Evolutionary conservation across 1,139 yeast genomes (phyloP).

Genomic region (Blastobotrys proliferans): DNA sequence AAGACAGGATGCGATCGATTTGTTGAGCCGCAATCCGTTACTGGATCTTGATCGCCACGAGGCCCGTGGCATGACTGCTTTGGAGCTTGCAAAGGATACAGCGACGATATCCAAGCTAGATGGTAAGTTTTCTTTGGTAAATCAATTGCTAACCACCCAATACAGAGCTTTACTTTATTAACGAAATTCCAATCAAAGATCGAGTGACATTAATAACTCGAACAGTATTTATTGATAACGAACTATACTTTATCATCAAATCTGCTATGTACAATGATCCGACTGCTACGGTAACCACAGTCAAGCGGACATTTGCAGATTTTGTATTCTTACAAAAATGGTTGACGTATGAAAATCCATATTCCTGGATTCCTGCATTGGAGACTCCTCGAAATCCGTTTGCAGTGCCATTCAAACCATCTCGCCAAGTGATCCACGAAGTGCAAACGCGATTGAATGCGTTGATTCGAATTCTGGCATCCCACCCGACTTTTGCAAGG

Average conservation of each 20-base stretch:
- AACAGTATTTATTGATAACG: constrained; percentile 28
- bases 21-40: constrained; percentile 28
- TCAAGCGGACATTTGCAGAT: constrained; percentile 41
- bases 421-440: constrained; percentile 43
- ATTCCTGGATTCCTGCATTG: constrained; percentile 37
- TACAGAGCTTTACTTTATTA: constrained; percentile 14
- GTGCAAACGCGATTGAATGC: constrained; percentile 47
- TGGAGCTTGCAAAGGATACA: constrained; percentile 49
- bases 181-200: constrained; percentile 19
- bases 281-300: constrained; percentile 18
- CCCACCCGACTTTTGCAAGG: constrained; percentile 34
- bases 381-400: constrained; percentile 32
- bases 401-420: constrained; percentile 34
- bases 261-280: constrained; percentile 29
- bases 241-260: constrained; percentile 29
- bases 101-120: constrained; percentile 47
- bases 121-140: constrained; percentile 27
- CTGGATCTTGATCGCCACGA: constrained; percentile 31
- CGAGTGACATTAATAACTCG: constrained; percentile 28
- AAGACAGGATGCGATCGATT: constrained; percentile 53
- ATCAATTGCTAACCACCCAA: background rate
- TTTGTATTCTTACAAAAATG: constrained; percentile 39
- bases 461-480: constrained; percentile 41
- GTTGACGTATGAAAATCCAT: constrained; percentile 35
- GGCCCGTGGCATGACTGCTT: constrained; percentile 38